Evolutionary conservation across 1,284 basidiomycete genomes (phyloP), one percentile per base, ranked within the genome.

Genomic region (Cryptococcus deneoformans): DNA sequence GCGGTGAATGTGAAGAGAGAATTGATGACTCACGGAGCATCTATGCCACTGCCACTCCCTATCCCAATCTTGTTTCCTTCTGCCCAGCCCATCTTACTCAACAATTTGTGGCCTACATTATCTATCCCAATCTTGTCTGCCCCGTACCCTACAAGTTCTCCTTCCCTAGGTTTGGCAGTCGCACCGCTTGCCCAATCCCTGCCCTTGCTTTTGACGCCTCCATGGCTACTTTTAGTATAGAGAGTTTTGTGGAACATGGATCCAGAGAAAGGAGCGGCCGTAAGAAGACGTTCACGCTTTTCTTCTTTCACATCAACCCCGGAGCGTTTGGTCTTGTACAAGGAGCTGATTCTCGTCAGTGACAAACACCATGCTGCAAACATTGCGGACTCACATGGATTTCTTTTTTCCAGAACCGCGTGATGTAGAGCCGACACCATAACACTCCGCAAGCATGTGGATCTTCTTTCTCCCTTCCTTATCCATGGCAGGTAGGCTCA

Each of bases 401-500:
- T 92, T 79, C 45, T 67, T 69, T 14, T 76, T 72, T 0, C 86
- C 90, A 9, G 81, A 79, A 0, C 90, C 90, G 60, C 86, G 85
- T 67, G 88, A 90, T 63, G 82, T 70, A 59, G 88, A 91, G 77
- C 87, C 88, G 72, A 96, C 62, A 24, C 82, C 82, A 73, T 93
- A 94, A 54, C 84, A 85, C 6, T 74, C 62, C 11, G 90, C 90
- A 62, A 94, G 77, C 69, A 90, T 83, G 69, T 96, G 92, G 0
- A 92, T 82, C 54, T 79, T 79, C 77, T 84, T 86, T 61, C 92
- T 81, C 54, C 82, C 83, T 56, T 80, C 80, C 76, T 88, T 91
- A 63, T 84, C 81, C 79, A 89, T 87, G 3, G 91, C 86, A 0
- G 90, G 90, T 0, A 93, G 79, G 1, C 82, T 76, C 81, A 92